Evolutionary conservation across 169 alveolate genomes (phyloP).

Genomic region (Plasmodium knowlesi): DNA sequence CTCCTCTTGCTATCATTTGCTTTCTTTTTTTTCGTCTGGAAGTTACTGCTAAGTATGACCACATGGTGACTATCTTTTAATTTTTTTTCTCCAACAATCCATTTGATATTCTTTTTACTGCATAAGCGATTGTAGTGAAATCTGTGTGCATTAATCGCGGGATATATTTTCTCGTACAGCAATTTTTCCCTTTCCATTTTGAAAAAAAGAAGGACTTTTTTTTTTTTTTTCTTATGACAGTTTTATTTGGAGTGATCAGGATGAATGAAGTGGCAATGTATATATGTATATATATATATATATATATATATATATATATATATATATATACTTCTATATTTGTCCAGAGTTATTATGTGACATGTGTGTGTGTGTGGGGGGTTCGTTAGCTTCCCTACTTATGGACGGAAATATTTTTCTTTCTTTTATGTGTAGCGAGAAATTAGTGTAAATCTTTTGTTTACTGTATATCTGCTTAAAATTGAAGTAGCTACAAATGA

Average conservation of each 20-base stretch:
- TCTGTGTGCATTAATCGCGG: constrained; percentile 2
- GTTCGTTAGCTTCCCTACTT: not conserved
- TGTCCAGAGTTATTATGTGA: too few species aligned
- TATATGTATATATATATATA: not conserved
- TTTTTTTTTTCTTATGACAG: not conserved
- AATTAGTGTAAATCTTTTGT: not conserved
- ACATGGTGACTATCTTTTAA: not conserved
- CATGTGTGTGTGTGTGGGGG: too few species aligned
- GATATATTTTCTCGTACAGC: constrained; percentile 7
- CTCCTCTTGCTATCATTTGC: constrained; percentile 4
- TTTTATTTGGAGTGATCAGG: not conserved
- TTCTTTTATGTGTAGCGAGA: not conserved
- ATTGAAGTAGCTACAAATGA: not conserved
- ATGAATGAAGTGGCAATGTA: not conserved
- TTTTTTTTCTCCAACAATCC: constrained; percentile 3
- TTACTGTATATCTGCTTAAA: not conserved
- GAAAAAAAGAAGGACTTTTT: not conserved
- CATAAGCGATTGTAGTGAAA: constrained; percentile 12
- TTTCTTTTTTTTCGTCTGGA: constrained; percentile 7
- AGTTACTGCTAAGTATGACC: constrained; percentile 31
- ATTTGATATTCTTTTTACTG: constrained; percentile 15
- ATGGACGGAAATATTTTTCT: not conserved
- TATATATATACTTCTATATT: not conserved
- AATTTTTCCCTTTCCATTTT: constrained; percentile 22
- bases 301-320: not conserved